phyloP scores from a whole-genome alignment of 495 filamentous ascomycete species.

The Penicillium argentinense region DNA sequence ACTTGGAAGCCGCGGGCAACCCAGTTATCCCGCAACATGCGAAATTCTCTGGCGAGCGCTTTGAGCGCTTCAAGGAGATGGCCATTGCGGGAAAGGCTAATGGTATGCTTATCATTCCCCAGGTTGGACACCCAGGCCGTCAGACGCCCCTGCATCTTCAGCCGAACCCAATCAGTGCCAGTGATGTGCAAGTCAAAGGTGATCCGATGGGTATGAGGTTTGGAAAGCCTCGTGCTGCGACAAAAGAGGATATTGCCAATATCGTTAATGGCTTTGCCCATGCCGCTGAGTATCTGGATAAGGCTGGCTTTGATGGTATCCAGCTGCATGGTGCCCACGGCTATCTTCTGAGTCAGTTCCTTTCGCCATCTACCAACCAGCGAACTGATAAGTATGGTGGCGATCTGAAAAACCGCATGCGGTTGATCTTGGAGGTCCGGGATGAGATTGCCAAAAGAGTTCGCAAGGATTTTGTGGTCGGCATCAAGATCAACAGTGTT shows the following conservation, averaged over 20 bases:
- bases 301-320: constrained; percentile 60
- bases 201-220: constrained; percentile 46
- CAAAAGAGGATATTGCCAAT: constrained; percentile 47
- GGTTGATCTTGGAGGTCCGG: constrained; percentile 46
- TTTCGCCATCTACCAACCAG: constrained; percentile 53
- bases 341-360: constrained; percentile 65
- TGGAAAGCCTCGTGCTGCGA: constrained; percentile 48
- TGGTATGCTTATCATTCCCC: constrained; percentile 55
- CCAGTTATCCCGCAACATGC: constrained; percentile 52
- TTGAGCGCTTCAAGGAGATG: constrained; percentile 57
- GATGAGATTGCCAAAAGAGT: constrained; percentile 43
- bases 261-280: constrained; percentile 55
- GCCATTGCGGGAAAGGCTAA: constrained; percentile 49
- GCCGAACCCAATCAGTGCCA: constrained; percentile 57
- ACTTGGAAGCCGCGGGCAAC: constrained; percentile 60
- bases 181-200: constrained; percentile 55
- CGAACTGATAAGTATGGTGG: constrained; percentile 63
- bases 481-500: constrained; percentile 68
- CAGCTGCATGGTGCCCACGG: constrained; percentile 59
- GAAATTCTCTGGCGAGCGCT: constrained; percentile 51
- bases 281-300: constrained; percentile 55
- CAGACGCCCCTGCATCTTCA: constrained; percentile 52
- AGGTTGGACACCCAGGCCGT: constrained; percentile 64
- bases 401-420: constrained; percentile 49
- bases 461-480: constrained; percentile 52